Evolutionary conservation across 805 yeast species (phyloP).

Genomic region (Metschnikowia orientalis): DNA sequence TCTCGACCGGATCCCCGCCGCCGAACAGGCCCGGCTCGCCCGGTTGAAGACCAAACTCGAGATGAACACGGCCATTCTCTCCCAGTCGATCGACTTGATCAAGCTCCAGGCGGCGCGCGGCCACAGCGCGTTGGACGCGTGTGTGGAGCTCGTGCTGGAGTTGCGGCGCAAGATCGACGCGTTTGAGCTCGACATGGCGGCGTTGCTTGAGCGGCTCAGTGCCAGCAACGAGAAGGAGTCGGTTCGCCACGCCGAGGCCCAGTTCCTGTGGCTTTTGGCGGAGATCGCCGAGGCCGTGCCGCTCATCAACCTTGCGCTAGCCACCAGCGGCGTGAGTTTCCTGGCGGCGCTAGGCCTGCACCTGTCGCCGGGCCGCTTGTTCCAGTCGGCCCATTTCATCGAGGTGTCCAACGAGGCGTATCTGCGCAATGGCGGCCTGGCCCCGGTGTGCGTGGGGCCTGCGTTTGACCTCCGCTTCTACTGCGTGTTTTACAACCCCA

Average conservation of each 20-base stretch:
- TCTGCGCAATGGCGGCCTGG: not conserved
- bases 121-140: constrained; percentile 51
- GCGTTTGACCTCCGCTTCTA: constrained; percentile 52
- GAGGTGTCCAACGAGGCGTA: constrained; percentile 33
- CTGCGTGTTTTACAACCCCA: constrained; percentile 59
- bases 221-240: constrained; percentile 32
- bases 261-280: constrained; percentile 43
- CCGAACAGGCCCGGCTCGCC: constrained; percentile 45
- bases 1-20: constrained; percentile 51
- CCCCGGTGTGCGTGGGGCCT: constrained; percentile 49
- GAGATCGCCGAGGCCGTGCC: constrained; percentile 70
- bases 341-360: constrained; percentile 45
- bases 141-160: constrained; percentile 50
- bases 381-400: constrained; percentile 56
- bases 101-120: constrained; percentile 60
- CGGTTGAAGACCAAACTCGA: constrained; percentile 43
- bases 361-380: constrained; percentile 59
- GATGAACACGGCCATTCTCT: constrained; percentile 55
- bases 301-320: constrained; percentile 56
- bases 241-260: constrained; percentile 43
- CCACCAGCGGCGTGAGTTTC: constrained; percentile 64
- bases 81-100: constrained; percentile 65
- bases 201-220: constrained; percentile 30
- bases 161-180: constrained; percentile 54
- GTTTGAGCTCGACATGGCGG: constrained; percentile 49